These are phyloP conservation scores for Solanum microdontum DNA, from an alignment of 257 asterid species.

Conservation along the genomic window DNA sequence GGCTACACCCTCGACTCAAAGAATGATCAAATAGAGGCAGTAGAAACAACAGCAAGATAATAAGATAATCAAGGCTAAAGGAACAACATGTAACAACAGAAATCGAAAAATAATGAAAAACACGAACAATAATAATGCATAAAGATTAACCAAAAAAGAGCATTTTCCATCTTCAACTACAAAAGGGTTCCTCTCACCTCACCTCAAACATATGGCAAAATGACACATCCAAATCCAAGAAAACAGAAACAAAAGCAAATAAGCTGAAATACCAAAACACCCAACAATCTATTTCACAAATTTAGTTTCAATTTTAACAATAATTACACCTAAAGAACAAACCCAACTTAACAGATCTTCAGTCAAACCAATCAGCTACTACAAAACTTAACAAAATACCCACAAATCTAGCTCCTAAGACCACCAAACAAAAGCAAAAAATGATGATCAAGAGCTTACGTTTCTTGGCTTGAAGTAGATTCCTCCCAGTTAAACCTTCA, in stretches of 20 bases:
- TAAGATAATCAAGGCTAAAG: neutral
- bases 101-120: neutral
- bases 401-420: neutral
- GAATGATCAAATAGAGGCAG: neutral
- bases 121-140: neutral
- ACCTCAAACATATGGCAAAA: neutral
- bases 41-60: neutral
- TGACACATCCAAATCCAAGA: neutral
- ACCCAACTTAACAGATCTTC: neutral
- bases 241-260: neutral
- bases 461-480: conserved; percentile 61
- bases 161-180: neutral
- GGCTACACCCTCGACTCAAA: neutral
- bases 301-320: neutral
- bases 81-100: neutral
- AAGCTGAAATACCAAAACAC: neutral
- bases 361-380: neutral
- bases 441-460: conserved; percentile 22
- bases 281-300: neutral
- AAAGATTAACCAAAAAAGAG: neutral
- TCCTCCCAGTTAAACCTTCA: conserved; percentile 39
- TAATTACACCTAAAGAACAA: neutral
- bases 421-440: neutral
- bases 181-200: neutral
- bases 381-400: neutral